Conservation (phyloP, 2,329 filamentous ascomycete genomes). For the Tolypocladium amazonense region DNA sequence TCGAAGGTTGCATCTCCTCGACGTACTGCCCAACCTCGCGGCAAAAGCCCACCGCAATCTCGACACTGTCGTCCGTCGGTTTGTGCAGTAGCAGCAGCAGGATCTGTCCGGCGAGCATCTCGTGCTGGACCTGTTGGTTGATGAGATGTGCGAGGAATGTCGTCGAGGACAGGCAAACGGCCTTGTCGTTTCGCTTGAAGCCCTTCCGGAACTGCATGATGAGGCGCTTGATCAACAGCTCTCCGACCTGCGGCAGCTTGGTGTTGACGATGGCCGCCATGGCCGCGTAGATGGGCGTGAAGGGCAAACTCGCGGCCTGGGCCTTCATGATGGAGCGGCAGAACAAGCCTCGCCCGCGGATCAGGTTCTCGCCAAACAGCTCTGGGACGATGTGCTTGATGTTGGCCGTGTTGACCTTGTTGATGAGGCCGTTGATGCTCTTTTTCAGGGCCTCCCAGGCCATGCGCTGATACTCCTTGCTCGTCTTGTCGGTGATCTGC, state of each 20-base stretch:
- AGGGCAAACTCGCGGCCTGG: conserved; percentile 88
- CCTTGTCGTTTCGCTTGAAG: conserved; percentile 94
- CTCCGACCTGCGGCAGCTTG: conserved; percentile 88
- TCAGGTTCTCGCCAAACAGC: conserved; percentile 86
- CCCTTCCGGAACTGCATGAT: conserved; percentile 91
- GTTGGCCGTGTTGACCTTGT: conserved; percentile 97
- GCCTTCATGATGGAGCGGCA: conserved; percentile 98
- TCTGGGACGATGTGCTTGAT: conserved; percentile 97
- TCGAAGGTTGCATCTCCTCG: conserved; percentile 87
- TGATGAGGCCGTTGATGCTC: conserved; percentile 96
- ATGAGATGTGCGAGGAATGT: conserved; percentile 92
- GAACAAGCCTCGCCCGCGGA: conserved; percentile 84
- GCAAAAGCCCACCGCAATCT: conserved; percentile 90
- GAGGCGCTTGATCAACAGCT: conserved; percentile 75
- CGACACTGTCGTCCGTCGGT: conserved; percentile 93
- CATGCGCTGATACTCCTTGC: conserved; percentile 97
- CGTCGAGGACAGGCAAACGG: conserved; percentile 83
- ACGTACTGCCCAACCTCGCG: conserved; percentile 88
- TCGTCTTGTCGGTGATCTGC: conserved; percentile 92
- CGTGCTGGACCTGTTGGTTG: conserved; percentile 92
- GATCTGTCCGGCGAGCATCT: conserved; percentile 88
- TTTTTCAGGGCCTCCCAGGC: conserved; percentile 99
- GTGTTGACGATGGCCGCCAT: conserved; percentile 97
- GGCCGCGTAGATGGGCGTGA: conserved; percentile 91
- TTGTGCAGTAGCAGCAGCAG: conserved; percentile 86